Conservation (phyloP, 352 stramenopile species). For the Phytophthora sp. region DNA sequence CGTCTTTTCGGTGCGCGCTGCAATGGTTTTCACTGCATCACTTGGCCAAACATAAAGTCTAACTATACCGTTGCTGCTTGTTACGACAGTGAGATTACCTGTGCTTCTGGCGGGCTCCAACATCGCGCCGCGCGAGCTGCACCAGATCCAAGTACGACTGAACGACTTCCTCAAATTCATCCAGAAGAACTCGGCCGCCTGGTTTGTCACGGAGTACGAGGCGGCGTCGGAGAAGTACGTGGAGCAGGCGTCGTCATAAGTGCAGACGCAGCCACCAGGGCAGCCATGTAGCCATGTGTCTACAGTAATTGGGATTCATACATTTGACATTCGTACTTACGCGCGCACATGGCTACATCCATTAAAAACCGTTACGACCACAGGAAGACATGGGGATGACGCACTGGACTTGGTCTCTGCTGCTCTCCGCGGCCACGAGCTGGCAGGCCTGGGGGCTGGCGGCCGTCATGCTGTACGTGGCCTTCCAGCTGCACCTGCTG, state of each 20-base stretch:
- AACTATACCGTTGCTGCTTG: too few relatives aligned
- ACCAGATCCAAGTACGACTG: constrained; percentile 73
- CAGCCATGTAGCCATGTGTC: constrained; percentile 13
- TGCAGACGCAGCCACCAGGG: neutral
- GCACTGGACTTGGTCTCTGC: constrained; percentile 17
- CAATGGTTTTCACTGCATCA: too few relatives aligned
- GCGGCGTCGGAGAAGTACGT: constrained; percentile 56
- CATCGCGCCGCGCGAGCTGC: constrained; percentile 60
- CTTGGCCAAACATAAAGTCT: too few relatives aligned
- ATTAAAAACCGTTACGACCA: neutral
- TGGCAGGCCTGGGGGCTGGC: constrained; percentile 32
- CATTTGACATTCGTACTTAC: constrained; percentile 13
- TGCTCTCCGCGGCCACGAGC: constrained; percentile 23
- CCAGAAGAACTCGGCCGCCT: constrained; percentile 75
- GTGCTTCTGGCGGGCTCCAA: constrained; percentile 70
- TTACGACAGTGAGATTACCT: constrained; percentile 76
- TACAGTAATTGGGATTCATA: neutral
- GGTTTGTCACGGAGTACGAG: constrained; percentile 77
- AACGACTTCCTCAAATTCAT: constrained; percentile 88
- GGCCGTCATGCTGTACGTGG: constrained; percentile 51
- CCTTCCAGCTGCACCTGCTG: constrained; percentile 93
- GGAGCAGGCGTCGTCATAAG: constrained; percentile 42
- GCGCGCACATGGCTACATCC: neutral
- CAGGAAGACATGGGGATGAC: constrained; percentile 1
- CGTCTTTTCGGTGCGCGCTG: constrained; percentile 84